These are phyloP conservation scores for Remersonia thermophila DNA, from an alignment of 2,329 filamentous ascomycete genomes.

Conservation along the genomic window DNA sequence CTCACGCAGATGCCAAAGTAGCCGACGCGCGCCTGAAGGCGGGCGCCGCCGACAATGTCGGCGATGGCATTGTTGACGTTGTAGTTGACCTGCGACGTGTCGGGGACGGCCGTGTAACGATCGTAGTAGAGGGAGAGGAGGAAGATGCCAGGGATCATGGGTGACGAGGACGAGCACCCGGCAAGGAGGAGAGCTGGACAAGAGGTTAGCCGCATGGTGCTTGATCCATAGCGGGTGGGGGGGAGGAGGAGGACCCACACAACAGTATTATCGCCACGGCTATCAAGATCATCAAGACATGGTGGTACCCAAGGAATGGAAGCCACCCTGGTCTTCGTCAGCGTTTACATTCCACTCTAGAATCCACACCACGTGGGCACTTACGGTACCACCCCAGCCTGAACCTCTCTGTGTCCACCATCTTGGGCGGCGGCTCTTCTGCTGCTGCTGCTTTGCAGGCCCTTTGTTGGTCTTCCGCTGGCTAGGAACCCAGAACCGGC, in stretches of 20 bases:
- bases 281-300: conserved; percentile 97
- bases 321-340: conserved; percentile 39
- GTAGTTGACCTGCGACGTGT: conserved; percentile 82
- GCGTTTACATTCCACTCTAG: background rate
- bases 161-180: conserved; percentile 93
- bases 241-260: conserved; percentile 48
- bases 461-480: conserved; percentile 1
- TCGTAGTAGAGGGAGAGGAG: conserved; percentile 97
- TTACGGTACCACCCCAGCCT: conserved; percentile 39
- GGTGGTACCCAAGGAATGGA: conserved; percentile 59
- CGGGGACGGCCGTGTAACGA: conserved; percentile 67
- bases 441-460: background rate
- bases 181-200: conserved; percentile 71
- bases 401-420: conserved; percentile 24
- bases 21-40: conserved; percentile 81
- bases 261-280: conserved; percentile 86
- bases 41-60: conserved; percentile 77
- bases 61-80: conserved; percentile 73
- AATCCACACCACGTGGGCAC: conserved; percentile 22
- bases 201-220: background rate
- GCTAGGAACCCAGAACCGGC: too few relatives aligned
- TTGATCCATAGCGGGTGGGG: too few relatives aligned
- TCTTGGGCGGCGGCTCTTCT: conserved; percentile 10
- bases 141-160: conserved; percentile 90
- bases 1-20: conserved; percentile 98